Base-by-base conservation (phyloP, 2,329 filamentous ascomycete species). In the Colletotrichum sublineola region DNA sequence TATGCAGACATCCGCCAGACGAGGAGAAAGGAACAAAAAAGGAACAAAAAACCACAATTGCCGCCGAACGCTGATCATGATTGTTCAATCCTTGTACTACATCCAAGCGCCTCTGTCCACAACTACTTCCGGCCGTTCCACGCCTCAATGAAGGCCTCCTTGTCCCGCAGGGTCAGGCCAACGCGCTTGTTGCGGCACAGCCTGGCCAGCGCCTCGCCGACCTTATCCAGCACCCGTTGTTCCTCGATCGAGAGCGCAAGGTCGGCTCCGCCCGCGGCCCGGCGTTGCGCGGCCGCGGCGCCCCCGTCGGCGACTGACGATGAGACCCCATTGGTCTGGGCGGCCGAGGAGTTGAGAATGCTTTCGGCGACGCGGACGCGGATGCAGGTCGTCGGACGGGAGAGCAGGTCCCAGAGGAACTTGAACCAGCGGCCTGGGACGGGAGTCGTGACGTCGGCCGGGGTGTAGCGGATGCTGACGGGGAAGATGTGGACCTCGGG, bases 171-270 rank as follows among this genome's bases (percentile, higher is more conserved):
- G 0, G 94, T 95, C 75, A 99, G 81, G 0, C 93, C 95, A 1
- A 99, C 94, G 68, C 96, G 88, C 85, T 97, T 97, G 50, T 96
- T 95, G 73, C 96, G 86, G 1, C 95, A 94, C 65, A 99, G 82
- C 65, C 96, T 85, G n/a, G 96, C 95, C 68, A 99, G 84, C 14
- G 95, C 91, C 77, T 98, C 96, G 1, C 90, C 94, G 20, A 99
- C 89, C 46, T 89, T 88, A 78, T 97, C 94, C 55, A 98, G 83
- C 15, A 96, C 85, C 50, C 86, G 87, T 78, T 90, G 89, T 80
- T 97, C 94, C 9, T 92, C 88, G 7, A 86, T 82, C 79, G 18
- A 84, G 81, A 24, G 77, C 78, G 7, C 67, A 62, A 1, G 75
- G 76, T 12, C 80, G 79, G 29, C 75, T 77, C 29, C 80, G 67